Evolutionary conservation across 2,329 filamentous ascomycete genomes (phyloP).

Genomic region (Gaeumannomyces sp.): DNA sequence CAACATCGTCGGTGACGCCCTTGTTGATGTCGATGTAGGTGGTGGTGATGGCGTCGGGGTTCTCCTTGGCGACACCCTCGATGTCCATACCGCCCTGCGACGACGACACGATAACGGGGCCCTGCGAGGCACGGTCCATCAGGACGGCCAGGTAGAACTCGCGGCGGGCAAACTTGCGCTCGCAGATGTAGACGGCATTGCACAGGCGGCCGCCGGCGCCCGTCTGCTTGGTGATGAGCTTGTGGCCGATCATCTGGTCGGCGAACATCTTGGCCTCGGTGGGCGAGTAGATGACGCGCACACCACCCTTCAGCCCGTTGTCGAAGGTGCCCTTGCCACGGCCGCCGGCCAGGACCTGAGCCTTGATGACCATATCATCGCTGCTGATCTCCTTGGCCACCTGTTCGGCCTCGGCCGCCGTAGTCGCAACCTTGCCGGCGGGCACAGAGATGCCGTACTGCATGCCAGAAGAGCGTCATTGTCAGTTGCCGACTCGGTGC

Average conservation of each 20-base stretch:
- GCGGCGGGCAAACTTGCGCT: slow-evolving; percentile 97
- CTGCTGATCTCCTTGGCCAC: slow-evolving; percentile 86
- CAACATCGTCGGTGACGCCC: slow-evolving; percentile 94
- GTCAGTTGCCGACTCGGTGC: neutral
- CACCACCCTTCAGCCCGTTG: slow-evolving; percentile 97
- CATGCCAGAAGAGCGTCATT: slow-evolving; percentile 13
- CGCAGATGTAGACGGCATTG: slow-evolving; percentile 97
- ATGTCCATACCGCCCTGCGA: slow-evolving; percentile 99
- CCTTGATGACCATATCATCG: slow-evolving; percentile 99
- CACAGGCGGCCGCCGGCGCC: slow-evolving; percentile 88
- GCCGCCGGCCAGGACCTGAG: slow-evolving; percentile 94
- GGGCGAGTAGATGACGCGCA: slow-evolving; percentile 97
- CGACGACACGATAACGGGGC: slow-evolving; percentile 92
- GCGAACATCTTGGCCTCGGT: slow-evolving; percentile 96
- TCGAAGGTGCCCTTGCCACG: slow-evolving; percentile 97
- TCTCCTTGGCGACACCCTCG: slow-evolving; percentile 96
- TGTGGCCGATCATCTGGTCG: slow-evolving; percentile 99
- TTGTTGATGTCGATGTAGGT: slow-evolving; percentile 89
- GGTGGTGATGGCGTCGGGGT: slow-evolving; percentile 89
- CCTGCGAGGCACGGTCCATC: slow-evolving; percentile 91
- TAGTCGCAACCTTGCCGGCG: slow-evolving; percentile 79
- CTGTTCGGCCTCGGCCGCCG: slow-evolving; percentile 79
- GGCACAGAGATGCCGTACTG: slow-evolving; percentile 95
- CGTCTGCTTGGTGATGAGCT: slow-evolving; percentile 99
- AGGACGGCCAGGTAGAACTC: slow-evolving; percentile 99